Base-by-base conservation (phyloP, 1,284 basidiomycete genomes). In the Trichosporon asahii region DNA sequence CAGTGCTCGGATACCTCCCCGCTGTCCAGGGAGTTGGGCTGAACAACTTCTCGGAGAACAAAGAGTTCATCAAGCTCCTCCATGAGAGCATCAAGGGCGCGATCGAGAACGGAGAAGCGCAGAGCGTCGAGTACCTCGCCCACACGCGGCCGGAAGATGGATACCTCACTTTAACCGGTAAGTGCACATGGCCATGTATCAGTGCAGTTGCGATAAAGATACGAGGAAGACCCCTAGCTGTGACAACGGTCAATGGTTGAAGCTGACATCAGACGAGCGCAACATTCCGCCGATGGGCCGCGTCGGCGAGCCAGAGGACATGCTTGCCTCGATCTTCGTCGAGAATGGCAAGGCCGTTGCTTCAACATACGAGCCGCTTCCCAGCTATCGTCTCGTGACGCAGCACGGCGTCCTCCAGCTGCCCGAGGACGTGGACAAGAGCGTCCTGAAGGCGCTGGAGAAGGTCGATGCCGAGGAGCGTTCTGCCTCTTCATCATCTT, bases 261-360 rank as follows among this genome's bases (percentile, higher is more conserved):
- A 21, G 37, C 68, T 78, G 14, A 72, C 74, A 4, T 74, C 77
- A 82, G 83, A 83, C 70, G 81, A 82, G 68, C 73, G 83, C 61
- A 79, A 78, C 8, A 61, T 82, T 0, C 82, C 83, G 0, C 82
- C 82, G 0, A 77, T 79, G 15, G 82, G 82, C 4, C 74, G 83
- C n/a, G 82, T 83, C 65, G 81, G 80, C 21, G 82, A 83, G 72
- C 77, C 81, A 1, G 82, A 84, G 70, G 83, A 84, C 72, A 73
- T 83, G n/a, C 80, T 84, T 9, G 82, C 76, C 6, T 78, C 75
- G 14, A 77, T 84, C 9, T 83, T 82, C 66, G 82, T 84, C 3
- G 70, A 82, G 72, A 76, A 78, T 25, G 80, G 80, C 61, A 81
- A 83, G 72, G 80, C 83, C 46, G 21, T 78, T 75, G 65, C 80